Conservation (phyloP, 1,284 basidiomycete species). For the Rhodotorula sp. region DNA sequence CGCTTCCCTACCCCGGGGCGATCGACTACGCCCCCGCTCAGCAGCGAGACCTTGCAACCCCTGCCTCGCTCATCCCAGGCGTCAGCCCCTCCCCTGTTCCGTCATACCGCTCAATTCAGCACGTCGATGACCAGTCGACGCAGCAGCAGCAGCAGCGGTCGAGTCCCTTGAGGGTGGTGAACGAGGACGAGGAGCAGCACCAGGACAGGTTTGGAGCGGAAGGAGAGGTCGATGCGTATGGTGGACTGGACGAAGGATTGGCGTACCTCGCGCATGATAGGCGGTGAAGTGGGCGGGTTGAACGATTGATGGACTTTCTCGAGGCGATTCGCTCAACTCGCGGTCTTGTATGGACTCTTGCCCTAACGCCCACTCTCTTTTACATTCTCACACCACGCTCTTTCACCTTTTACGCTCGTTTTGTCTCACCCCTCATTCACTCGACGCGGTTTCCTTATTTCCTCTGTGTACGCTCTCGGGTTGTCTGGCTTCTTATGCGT, state of each 20-base stretch:
- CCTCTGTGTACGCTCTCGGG: not conserved
- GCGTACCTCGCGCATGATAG: not conserved
- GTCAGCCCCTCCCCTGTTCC: slow-evolving; percentile 1
- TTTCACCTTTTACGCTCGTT: not conserved
- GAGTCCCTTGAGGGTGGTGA: slow-evolving; percentile 12
- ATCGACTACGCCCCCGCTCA: not conserved
- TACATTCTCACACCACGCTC: not conserved
- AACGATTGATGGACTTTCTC: not conserved
- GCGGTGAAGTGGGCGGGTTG: not conserved
- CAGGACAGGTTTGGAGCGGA: not conserved
- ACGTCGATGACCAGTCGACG: not conserved
- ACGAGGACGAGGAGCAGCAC: slow-evolving; percentile 3
- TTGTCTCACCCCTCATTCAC: not conserved
- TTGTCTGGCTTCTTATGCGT: too few species aligned
- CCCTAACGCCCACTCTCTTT: not conserved
- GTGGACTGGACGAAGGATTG: slow-evolving; percentile 20
- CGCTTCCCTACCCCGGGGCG: too few species aligned
- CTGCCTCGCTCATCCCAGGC: not conserved
- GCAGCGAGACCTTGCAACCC: not conserved
- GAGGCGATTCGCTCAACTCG: too few species aligned
- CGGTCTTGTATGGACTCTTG: not conserved
- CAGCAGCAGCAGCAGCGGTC: not conserved
- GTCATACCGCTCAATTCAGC: slow-evolving; percentile 15
- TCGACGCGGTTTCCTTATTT: not conserved
- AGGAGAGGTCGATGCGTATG: slow-evolving; percentile 19